phyloP scores from a whole-genome alignment of 1,284 basidiomycete genomes.

The Fomitiporia mediterranea region DNA sequence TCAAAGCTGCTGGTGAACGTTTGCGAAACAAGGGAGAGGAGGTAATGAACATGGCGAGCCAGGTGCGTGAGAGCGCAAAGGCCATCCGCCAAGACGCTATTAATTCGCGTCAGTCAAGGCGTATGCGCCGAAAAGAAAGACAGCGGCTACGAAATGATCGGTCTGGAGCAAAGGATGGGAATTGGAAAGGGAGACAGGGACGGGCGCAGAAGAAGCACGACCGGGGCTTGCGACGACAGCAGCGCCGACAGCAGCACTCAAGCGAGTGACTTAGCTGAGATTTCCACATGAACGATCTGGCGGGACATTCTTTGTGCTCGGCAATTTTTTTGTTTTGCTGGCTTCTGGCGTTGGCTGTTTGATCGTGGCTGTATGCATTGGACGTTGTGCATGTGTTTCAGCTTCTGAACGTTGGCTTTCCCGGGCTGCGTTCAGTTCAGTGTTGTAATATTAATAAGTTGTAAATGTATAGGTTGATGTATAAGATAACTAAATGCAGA shows the following conservation, averaged over 20 bases:
- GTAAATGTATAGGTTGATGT: background rate
- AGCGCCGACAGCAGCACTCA: background rate
- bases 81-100: background rate
- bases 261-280: background rate
- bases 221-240: slow-evolving; percentile 1
- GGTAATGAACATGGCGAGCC: slow-evolving; percentile 3
- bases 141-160: background rate
- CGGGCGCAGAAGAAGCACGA: background rate
- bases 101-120: slow-evolving; percentile 11
- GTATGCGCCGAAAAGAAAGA: slow-evolving; percentile 2
- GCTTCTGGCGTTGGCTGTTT: slow-evolving; percentile 2
- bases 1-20: slow-evolving; percentile 11
- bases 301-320: slow-evolving; percentile 3
- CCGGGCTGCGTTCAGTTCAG: no score
- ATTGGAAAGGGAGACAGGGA: background rate
- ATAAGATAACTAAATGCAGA: background rate
- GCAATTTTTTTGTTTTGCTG: background rate
- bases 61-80: slow-evolving; percentile 12
- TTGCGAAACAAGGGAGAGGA: slow-evolving; percentile 9
- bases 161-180: background rate
- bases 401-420: no score
- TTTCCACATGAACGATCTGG: slow-evolving; percentile 7
- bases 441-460: background rate
- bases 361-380: slow-evolving; percentile 5
- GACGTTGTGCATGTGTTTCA: slow-evolving; percentile 9